Evolutionary conservation across 2,329 filamentous ascomycete genomes (phyloP), one percentile per base, ranked within the genome.

Genomic region (Capronia americana): DNA sequence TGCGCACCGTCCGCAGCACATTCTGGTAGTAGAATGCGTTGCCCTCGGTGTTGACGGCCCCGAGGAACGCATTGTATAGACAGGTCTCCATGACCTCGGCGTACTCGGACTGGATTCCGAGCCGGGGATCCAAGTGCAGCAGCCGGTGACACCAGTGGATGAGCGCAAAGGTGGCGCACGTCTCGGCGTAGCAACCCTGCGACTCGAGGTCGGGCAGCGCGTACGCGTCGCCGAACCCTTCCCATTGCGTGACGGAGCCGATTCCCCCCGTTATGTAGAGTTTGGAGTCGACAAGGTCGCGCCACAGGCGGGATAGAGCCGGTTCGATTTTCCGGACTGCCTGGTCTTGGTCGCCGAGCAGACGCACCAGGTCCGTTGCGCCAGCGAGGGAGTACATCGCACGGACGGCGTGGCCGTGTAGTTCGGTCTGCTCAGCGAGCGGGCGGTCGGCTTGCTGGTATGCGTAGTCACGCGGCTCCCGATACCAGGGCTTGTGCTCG

Each of bases 21-120:
- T 88, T 88, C 56, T 84, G 83, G 66, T 89, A 89, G 0, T 85
- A 87, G 73, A 88, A 89, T 0, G 78, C 78, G 41, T 79, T 84
- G 2, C 87, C 86, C 66, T 85, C 80, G 7, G 83, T 74, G 28
- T 81, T 83, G 81, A 87, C 85, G 0, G 83, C 83, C 0, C 83
- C 86, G 74, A 88, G 80, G 12, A 88, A 81, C 14, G 82, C 82
- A 72, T 89, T 89, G 74, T 87, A 88, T 0, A 89, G 79, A 63
- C 82, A 85, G 1, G 88, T 74, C 72, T 89, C 87, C 81, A 88
- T 84, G 50, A 88, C 76, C 70, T 89, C 87, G 0, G 79, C 83
- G 68, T 86, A 87, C 30, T 80, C 79, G 0, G 80, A 77, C 70
- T 87, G 76, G 14, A 87, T 77, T 14, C 17, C 34, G 14, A 87